A percentile compares a stretch with the other conserved stretches of the same genome.
phyloP scores from a whole-genome alignment of 495 filamentous ascomycete genomes.

The Lepidopterella palustris region DNA sequence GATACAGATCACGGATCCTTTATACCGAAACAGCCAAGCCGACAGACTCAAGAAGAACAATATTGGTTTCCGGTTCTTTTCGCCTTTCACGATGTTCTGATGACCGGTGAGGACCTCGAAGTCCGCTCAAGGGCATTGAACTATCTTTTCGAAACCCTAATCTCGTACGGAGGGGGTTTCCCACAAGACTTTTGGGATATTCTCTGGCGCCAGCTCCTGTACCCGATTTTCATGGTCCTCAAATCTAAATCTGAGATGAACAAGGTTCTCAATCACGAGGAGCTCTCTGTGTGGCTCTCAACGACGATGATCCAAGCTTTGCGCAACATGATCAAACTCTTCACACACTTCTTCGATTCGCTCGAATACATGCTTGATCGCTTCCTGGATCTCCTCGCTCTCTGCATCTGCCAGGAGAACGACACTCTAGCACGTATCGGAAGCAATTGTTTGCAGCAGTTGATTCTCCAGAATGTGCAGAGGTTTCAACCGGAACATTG shows the following conservation, averaged over 20 bases:
- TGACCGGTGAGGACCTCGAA: constrained; percentile 99
- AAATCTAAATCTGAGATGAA: constrained; percentile 93
- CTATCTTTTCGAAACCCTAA: constrained; percentile 91
- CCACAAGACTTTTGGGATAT: constrained; percentile 97
- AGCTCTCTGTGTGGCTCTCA: constrained; percentile 96
- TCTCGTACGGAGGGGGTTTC: constrained; percentile 84
- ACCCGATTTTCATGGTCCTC: constrained; percentile 96
- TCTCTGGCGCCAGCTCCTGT: constrained; percentile 91
- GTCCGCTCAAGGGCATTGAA: constrained; percentile 83
- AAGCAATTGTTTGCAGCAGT: constrained; percentile 92
- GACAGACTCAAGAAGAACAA: constrained; percentile 82
- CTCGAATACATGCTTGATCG: constrained; percentile 95
- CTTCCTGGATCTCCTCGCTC: constrained; percentile 83
- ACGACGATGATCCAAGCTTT: constrained; percentile 99
- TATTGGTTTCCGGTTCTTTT: constrained; percentile 98
- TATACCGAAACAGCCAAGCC: constrained; percentile 46
- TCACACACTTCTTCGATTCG: constrained; percentile 95
- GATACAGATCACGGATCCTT: constrained; percentile 40
- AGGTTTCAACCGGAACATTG: constrained; percentile 86
- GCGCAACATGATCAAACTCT: constrained; percentile 95
- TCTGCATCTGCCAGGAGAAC: constrained; percentile 98
- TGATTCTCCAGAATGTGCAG: constrained; percentile 90
- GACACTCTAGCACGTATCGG: constrained; percentile 97
- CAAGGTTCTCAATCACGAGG: constrained; percentile 87
- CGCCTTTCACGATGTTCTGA: constrained; percentile 96